Evolutionary conservation across 257 asterid species (phyloP).

Genomic region (Gardenia jasminoides): DNA sequence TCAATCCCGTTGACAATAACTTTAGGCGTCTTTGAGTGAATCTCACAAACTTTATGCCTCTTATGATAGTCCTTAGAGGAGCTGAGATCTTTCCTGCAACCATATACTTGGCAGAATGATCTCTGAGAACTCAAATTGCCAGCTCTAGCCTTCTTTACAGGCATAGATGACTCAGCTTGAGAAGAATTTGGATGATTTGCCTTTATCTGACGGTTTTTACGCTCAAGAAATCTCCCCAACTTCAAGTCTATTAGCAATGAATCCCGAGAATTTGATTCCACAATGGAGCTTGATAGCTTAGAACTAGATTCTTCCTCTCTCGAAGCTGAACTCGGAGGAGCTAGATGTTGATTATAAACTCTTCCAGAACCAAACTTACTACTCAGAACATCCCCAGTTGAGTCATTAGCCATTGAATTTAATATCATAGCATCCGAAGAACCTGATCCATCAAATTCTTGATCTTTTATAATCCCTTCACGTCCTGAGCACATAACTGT

Average conservation of each 20-base stretch:
- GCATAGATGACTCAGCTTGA: slow-evolving; percentile 27
- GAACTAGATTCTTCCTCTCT: slow-evolving; percentile 33
- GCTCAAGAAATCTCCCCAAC: slow-evolving; percentile 39
- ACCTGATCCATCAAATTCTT: slow-evolving; percentile 25
- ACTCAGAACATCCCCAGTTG: slow-evolving; percentile 26
- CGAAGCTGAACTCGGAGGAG: slow-evolving; percentile 12
- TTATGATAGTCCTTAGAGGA: slow-evolving; percentile 42
- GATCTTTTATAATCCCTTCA: slow-evolving; percentile 17
- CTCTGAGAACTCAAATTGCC: slow-evolving; percentile 31
- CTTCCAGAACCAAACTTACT: slow-evolving; percentile 15
- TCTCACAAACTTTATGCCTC: slow-evolving; percentile 54
- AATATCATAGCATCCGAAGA: slow-evolving; percentile 19
- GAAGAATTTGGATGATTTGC: slow-evolving; percentile 11
- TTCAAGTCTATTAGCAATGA: slow-evolving; percentile 41
- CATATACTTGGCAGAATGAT: slow-evolving; percentile 44
- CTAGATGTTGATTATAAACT: slow-evolving; percentile 5
- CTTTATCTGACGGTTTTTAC: slow-evolving; percentile 19
- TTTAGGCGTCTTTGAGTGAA: slow-evolving; percentile 44
- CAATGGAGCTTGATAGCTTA: slow-evolving; percentile 30
- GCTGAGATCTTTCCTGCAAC: slow-evolving; percentile 46
- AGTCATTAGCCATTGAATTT: slow-evolving; percentile 20
- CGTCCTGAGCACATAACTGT: slow-evolving; percentile 19
- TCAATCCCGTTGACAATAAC: slow-evolving; percentile 48
- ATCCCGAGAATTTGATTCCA: slow-evolving; percentile 26
- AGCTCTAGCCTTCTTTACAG: slow-evolving; percentile 31